Percentiles rank a stretch among this genome's conserved stretches.
Evolutionary conservation across 2,329 filamentous ascomycete genomes (phyloP).

Genomic region (Nemania abortiva): DNA sequence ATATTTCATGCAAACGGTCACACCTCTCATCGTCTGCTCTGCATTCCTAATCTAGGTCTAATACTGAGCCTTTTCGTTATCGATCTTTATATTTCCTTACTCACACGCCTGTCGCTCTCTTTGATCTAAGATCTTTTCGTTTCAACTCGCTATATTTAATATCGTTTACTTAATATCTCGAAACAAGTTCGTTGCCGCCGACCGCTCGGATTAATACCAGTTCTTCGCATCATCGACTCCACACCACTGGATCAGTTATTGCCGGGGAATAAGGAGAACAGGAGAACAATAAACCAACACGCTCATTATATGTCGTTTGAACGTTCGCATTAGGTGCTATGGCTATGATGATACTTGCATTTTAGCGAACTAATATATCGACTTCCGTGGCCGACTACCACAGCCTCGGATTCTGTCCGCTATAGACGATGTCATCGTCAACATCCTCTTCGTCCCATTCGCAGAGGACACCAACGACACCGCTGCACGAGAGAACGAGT

Average conservation of each 20-base stretch:
- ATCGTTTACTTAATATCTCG: slow-evolving; percentile 35
- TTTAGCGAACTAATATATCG: slow-evolving; percentile 33
- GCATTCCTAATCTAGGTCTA: slow-evolving; percentile 41
- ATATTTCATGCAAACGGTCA: slow-evolving; percentile 45
- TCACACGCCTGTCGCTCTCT: slow-evolving; percentile 40
- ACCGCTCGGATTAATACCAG: slow-evolving; percentile 15
- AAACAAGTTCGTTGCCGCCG: slow-evolving; percentile 20
- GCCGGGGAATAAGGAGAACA: slow-evolving; percentile 22
- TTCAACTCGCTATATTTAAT: slow-evolving; percentile 34
- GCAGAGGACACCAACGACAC: slow-evolving; percentile 51
- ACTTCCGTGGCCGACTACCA: slow-evolving; percentile 32
- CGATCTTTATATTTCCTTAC: slow-evolving; percentile 33
- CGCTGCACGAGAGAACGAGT: slow-evolving; percentile 56
- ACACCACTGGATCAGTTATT: slow-evolving; percentile 21
- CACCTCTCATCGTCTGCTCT: slow-evolving; percentile 42
- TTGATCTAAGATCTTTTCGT: slow-evolving; percentile 30
- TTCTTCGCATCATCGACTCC: slow-evolving; percentile 29
- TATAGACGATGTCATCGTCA: slow-evolving; percentile 52
- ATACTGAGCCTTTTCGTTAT: slow-evolving; percentile 41
- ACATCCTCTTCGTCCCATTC: slow-evolving; percentile 46
- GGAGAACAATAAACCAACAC: slow-evolving; percentile 10
- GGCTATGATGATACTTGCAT: slow-evolving; percentile 41
- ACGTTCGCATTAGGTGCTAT: slow-evolving; percentile 41
- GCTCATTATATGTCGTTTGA: slow-evolving; percentile 25
- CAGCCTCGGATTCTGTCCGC: slow-evolving; percentile 30